phyloP scores from a whole-genome alignment of 371 early-diverging fungal genomes.

The Catenaria anguillulae region DNA sequence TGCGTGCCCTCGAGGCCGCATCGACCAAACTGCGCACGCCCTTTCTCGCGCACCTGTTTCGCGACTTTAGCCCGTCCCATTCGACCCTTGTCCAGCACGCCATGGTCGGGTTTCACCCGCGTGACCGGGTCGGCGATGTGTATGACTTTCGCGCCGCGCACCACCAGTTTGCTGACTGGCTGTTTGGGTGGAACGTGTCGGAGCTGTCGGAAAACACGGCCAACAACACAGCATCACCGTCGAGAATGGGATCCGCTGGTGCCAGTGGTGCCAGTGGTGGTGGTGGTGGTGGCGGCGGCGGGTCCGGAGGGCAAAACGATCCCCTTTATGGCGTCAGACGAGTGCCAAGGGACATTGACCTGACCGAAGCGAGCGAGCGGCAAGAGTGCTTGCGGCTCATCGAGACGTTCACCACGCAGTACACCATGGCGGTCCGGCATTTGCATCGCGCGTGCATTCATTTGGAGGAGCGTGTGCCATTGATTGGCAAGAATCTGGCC shows the following conservation, averaged over 20 bases:
- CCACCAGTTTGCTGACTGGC: slow-evolving; percentile 38
- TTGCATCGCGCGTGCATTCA: slow-evolving; percentile 23
- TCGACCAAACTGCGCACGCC: neutral
- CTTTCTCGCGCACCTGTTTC: slow-evolving; percentile 5
- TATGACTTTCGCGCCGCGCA: slow-evolving; percentile 31
- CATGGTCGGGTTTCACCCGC: neutral
- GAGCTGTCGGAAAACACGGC: slow-evolving; percentile 3
- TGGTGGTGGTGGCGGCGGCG: no score
- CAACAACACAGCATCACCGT: no score
- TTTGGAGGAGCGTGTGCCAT: slow-evolving; percentile 27
- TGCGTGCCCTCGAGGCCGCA: slow-evolving; percentile 3
- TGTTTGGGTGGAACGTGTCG: slow-evolving; percentile 39
- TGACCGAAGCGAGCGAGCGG: slow-evolving; percentile 22
- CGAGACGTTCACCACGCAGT: slow-evolving; percentile 32
- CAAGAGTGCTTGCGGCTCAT: slow-evolving; percentile 27
- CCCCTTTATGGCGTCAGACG: slow-evolving; percentile 17
- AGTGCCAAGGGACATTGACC: slow-evolving; percentile 25
- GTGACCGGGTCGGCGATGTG: slow-evolving; percentile 11
- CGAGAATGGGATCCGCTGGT: no score
- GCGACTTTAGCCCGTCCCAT: neutral
- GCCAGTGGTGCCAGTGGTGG: no score
- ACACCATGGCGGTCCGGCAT: slow-evolving; percentile 19
- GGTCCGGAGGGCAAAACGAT: slow-evolving; percentile 3
- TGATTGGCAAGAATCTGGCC: slow-evolving; percentile 21
- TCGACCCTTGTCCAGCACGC: neutral